Conservation (phyloP, 2,329 filamentous ascomycete genomes). For the Neofusicoccum sp. region DNA sequence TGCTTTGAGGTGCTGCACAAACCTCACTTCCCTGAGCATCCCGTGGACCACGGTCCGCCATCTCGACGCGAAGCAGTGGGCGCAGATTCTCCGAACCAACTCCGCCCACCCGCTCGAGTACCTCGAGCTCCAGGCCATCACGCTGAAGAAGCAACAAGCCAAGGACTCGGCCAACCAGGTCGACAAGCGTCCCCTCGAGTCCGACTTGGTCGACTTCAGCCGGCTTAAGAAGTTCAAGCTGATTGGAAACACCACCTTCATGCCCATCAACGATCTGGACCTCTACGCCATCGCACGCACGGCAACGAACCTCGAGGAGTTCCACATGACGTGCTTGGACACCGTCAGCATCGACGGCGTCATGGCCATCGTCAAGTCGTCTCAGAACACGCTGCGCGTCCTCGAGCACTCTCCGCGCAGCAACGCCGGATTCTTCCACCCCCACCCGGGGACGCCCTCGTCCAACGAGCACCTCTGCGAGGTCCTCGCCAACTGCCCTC, state of each 20-base stretch:
- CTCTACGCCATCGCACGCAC: constrained; percentile 51
- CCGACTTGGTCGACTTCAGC: constrained; percentile 47
- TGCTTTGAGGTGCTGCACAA: constrained; percentile 47
- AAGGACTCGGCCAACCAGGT: constrained; percentile 39
- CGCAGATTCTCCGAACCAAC: constrained; percentile 45
- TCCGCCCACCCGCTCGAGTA: constrained; percentile 46
- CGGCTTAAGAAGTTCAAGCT: constrained; percentile 52
- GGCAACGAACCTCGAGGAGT: constrained; percentile 51
- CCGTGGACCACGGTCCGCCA: constrained; percentile 55
- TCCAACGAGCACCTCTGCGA: constrained; percentile 50
- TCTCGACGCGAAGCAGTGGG: constrained; percentile 48
- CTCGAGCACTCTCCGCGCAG: constrained; percentile 55
- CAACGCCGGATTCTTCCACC: constrained; percentile 52
- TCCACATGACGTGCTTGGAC: constrained; percentile 54
- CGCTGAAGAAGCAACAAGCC: constrained; percentile 48
- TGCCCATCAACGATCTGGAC: constrained; percentile 52
- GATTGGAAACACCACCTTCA: constrained; percentile 54
- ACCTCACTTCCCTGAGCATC: constrained; percentile 49
- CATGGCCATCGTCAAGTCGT: constrained; percentile 52
- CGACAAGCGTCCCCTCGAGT: constrained; percentile 45
- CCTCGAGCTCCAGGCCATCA: constrained; percentile 52
- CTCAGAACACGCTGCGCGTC: constrained; percentile 47
- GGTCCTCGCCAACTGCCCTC: constrained; percentile 46
- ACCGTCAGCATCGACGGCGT: constrained; percentile 53
- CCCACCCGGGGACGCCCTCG: constrained; percentile 45